Evolutionary conservation across 805 yeast genomes (phyloP), one percentile per base, ranked within the genome.

Genomic region (Candida anglica): DNA sequence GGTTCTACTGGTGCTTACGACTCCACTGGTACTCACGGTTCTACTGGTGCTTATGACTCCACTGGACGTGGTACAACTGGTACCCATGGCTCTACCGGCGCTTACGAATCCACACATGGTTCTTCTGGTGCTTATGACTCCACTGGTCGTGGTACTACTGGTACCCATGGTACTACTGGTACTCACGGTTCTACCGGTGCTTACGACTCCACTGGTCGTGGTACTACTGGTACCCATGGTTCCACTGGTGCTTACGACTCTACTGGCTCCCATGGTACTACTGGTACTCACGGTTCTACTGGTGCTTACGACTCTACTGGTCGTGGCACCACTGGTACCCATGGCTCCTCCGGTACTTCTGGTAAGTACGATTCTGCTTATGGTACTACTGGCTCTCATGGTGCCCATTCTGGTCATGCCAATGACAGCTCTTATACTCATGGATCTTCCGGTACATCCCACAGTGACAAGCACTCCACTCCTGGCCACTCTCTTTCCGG

Each of bases 41-140:
- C 29, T 16, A 15, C 27, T 8, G 25, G 34, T 11, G n/a, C n/a
- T n/a, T 28, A 19, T 26, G 39, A 36, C 13, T 36, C 42, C 8
- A 36, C 38, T 23, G 34, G 42, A 15, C 27, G 28, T 27, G 42
- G 39, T 21, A 33, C 43, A 23, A 36, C 38, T 15, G 36, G 35
- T 15, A 26, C 43, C 17, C 20, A 28, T 19, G 37, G 27, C 3
- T 4, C 37, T 17, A 9, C 45, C 11, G 49, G 46, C 18, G 40
- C 31, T 20, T 23, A 18, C 13, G 25, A n/a, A 14, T 16, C 28
- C 20, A 11, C 40, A 5, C 42, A 40, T 15, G 44, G 36, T 8
- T 41, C 41, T 9, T 34, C 41, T 16, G 48, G 44, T n/a, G n/a
- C n/a, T n/a, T 29, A 27, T 11, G 42, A 45, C 10, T 39, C 44